phyloP scores from a whole-genome alignment of 2,329 filamentous ascomycete species.

The Aspergillus cejpii region DNA sequence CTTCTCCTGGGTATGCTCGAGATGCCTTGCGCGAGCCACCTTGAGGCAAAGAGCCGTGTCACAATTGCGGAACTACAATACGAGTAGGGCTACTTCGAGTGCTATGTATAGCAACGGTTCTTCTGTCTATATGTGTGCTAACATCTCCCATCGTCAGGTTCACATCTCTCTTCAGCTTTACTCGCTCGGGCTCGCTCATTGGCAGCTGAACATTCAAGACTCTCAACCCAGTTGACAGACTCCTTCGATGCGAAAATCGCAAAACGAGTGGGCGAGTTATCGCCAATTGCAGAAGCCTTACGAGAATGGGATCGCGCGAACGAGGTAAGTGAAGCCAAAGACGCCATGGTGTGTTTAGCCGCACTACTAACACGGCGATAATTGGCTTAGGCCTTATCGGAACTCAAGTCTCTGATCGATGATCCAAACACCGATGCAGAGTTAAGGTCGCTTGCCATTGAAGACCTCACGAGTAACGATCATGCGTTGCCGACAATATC shows the following conservation, averaged over 20 bases:
- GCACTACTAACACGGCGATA: background rate
- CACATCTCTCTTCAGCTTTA: slow-evolving; percentile 48
- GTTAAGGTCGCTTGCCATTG: slow-evolving; percentile 52
- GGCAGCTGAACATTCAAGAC: slow-evolving; percentile 49
- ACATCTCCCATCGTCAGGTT: slow-evolving; percentile 11
- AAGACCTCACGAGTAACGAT: slow-evolving; percentile 65
- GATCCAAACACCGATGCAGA: slow-evolving; percentile 58
- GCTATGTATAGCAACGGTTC: slow-evolving; percentile 19
- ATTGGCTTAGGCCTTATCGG: slow-evolving; percentile 47
- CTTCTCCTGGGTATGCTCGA: slow-evolving; percentile 43
- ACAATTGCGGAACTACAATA: slow-evolving; percentile 24
- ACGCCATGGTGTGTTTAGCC: background rate
- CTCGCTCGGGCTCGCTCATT: slow-evolving; percentile 51
- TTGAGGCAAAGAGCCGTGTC: slow-evolving; percentile 18
- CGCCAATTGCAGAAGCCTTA: slow-evolving; percentile 47
- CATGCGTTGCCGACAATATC: slow-evolving; percentile 57
- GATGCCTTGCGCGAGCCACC: slow-evolving; percentile 39
- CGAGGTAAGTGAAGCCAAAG: slow-evolving; percentile 39
- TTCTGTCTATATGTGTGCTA: background rate
- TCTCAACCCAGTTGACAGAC: slow-evolving; percentile 47
- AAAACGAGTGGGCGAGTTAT: slow-evolving; percentile 53
- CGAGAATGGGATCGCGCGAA: slow-evolving; percentile 54
- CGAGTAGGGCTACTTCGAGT: slow-evolving; percentile 21
- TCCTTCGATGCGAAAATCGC: slow-evolving; percentile 52
- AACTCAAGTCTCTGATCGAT: slow-evolving; percentile 69